These are phyloP conservation scores for Sideroxylon spinosum DNA, from an alignment of 179 eudicot genomes.

Conservation along the genomic window DNA sequence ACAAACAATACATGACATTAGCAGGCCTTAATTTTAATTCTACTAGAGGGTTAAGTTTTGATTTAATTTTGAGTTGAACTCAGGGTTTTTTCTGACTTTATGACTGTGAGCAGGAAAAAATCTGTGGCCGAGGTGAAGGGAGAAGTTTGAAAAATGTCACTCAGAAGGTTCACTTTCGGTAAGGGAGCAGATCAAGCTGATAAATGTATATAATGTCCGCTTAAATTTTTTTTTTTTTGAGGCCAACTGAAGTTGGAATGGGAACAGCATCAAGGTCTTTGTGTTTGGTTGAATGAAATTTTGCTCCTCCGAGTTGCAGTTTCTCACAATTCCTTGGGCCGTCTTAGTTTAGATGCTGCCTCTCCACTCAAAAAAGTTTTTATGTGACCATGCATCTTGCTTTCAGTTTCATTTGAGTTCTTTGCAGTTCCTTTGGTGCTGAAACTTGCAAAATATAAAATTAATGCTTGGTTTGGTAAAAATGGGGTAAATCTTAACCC, in stretches of 20 bases:
- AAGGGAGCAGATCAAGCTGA: conserved; percentile 1
- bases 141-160: conserved; percentile 8
- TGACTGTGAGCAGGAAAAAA: conserved; percentile 25
- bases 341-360: no score
- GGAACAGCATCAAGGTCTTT: not conserved
- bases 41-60: not conserved
- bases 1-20: not conserved
- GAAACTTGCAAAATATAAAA: no score
- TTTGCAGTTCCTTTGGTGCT: no score
- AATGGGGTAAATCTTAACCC: no score
- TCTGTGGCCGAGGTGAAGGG: conserved; percentile 17
- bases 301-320: not conserved
- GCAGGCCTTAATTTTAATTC: not conserved
- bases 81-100: not conserved
- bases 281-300: not conserved
- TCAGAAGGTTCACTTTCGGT: conserved; percentile 26
- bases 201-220: conserved; percentile 14
- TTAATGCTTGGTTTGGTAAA: no score
- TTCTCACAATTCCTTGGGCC: no score
- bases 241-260: not conserved
- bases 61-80: not conserved
- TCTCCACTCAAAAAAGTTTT: no score
- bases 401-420: no score
- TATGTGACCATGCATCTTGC: no score
- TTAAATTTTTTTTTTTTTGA: not conserved